Evolutionary conservation across 1,284 basidiomycete genomes (phyloP).

Genomic region (Ustilago nuda): DNA sequence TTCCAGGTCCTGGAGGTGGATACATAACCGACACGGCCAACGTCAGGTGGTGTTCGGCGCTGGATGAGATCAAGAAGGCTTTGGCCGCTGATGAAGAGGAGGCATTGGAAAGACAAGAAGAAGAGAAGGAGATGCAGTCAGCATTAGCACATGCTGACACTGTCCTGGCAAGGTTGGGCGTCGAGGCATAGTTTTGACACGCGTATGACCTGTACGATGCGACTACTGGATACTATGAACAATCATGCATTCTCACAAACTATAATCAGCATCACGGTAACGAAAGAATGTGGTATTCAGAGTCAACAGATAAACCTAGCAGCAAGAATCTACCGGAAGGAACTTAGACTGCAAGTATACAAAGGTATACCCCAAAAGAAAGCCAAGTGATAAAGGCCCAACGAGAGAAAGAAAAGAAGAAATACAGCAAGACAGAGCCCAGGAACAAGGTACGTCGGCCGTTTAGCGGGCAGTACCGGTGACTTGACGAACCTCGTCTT

Average conservation of each 20-base stretch:
- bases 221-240: neutral
- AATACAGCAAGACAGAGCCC: neutral
- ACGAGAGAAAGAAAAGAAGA: constrained; percentile 1
- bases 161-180: constrained; percentile 29
- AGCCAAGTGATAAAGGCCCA: neutral
- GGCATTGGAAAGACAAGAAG: constrained; percentile 6
- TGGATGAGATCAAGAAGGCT: constrained; percentile 62
- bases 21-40: constrained; percentile 64
- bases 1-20: constrained; percentile 53
- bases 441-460: neutral
- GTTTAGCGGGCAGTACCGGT: constrained; percentile 25
- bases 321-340: neutral
- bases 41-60: constrained; percentile 55
- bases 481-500: constrained; percentile 17
- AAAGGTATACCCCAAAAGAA: neutral
- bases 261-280: neutral
- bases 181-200: constrained; percentile 19
- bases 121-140: constrained; percentile 19
- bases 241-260: neutral
- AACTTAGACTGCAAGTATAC: constrained; percentile 9
- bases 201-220: neutral
- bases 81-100: constrained; percentile 26
- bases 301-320: neutral
- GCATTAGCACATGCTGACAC: constrained; percentile 28
- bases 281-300: constrained; percentile 8